Percentiles rank a stretch among this genome's conserved stretches.
Conservation (phyloP, 306 rosid species). For the Cicer arietinum region DNA sequence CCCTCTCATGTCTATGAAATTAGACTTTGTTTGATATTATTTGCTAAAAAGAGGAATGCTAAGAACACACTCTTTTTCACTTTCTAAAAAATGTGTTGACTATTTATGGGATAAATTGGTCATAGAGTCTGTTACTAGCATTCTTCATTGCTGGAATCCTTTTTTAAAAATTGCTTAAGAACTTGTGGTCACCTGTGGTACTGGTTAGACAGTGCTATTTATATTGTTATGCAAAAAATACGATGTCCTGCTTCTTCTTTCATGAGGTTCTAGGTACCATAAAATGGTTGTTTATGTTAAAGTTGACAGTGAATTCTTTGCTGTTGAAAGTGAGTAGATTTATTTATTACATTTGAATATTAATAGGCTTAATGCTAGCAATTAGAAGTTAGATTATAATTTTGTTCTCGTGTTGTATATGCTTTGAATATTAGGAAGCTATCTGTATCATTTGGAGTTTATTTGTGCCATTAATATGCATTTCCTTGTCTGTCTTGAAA, state of each 20-base stretch:
- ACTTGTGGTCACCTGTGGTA: not conserved
- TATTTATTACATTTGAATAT: constrained; percentile 34
- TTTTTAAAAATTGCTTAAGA: constrained; percentile 3
- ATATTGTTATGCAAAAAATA: constrained; percentile 23
- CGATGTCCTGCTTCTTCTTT: not conserved
- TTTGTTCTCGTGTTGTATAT: constrained; percentile 40
- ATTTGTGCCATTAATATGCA: constrained; percentile 32
- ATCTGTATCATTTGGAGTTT: constrained; percentile 26
- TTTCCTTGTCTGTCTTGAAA: constrained; percentile 36
- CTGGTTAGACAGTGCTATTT: constrained; percentile 19
- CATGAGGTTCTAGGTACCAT: not conserved
- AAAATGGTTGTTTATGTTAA: constrained; percentile 20
- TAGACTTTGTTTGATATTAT: constrained; percentile 18
- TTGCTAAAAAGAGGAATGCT: not conserved
- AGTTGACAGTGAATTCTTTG: constrained; percentile 2
- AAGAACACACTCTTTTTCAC: not conserved
- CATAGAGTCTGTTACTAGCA: constrained; percentile 11
- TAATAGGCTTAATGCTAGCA: constrained; percentile 8
- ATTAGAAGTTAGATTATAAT: constrained; percentile 34
- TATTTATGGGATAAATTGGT: not conserved
- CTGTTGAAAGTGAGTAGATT: constrained; percentile 12
- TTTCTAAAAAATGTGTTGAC: not conserved
- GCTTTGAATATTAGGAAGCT: constrained; percentile 4
- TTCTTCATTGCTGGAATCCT: not conserved
- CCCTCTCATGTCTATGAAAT: constrained; percentile 2